Conservation (phyloP, 495 filamentous ascomycete genomes). For the Penicillium coprophilum region DNA sequence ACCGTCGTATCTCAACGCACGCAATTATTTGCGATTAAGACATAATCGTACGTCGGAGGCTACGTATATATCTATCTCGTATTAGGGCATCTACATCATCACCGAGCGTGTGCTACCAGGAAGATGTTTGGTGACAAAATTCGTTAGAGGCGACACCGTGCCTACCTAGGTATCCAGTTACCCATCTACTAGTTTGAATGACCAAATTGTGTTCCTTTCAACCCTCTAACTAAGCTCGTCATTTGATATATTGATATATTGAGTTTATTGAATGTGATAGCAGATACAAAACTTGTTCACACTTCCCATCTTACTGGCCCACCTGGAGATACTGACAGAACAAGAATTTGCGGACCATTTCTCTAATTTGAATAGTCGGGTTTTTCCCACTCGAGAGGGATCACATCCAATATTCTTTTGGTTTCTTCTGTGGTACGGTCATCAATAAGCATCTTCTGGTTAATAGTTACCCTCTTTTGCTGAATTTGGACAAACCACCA, state of each 20-base stretch:
- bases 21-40: no score
- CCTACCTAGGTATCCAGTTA: neutral
- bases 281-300: neutral
- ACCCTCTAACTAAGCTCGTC: neutral
- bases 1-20: no score
- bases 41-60: no score
- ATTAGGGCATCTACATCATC: neutral
- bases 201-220: no score
- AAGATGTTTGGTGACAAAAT: neutral
- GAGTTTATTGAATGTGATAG: neutral
- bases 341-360: neutral
- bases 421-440: neutral
- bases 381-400: neutral
- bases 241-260: neutral
- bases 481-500: neutral
- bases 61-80: no score
- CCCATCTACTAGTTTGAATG: neutral
- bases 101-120: neutral
- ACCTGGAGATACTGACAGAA: neutral
- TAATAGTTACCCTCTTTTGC: neutral
- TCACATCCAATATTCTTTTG: neutral
- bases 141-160: neutral
- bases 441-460: neutral
- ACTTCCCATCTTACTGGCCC: neutral
- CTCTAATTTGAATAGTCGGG: conserved; percentile 17